Evolutionary conservation across 768 basidiomycete genomes (phyloP), one percentile per base, ranked within the genome.

Genomic region (Lentinula boryana): DNA sequence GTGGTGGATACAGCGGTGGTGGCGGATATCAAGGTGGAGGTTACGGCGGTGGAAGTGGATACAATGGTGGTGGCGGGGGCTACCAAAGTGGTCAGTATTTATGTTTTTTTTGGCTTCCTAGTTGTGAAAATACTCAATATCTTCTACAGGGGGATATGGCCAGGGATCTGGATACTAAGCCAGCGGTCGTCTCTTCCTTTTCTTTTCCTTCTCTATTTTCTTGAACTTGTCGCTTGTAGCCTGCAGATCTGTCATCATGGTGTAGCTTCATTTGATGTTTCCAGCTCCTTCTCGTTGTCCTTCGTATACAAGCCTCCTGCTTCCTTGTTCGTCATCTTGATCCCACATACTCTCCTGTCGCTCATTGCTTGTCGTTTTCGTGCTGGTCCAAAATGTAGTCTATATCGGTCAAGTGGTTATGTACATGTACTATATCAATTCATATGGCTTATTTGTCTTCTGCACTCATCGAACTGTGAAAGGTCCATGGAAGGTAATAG

Each of bases 61-160:
- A 64, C 54, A 62, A 64, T 2, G 73, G 63, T 50, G 62, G 60
- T 15, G 60, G 60, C 12, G 62, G 75, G 40, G 68, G 70, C 61
- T 69, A 67, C 40, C 71, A 75, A 53, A 71, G 72, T 21, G 71
- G 76, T 70, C 23, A 54, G 55, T 31, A 38, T 38, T 4, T 23
- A 23, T 23, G 36, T 18, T 52, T 62, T 36, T 9, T 3, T 57
- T 10, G 1, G 5, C 50, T n/a, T 23, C 9, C 21, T 12, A 10
- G 46, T 3, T 27, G 3, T 8, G 6, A 23, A 10, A 18, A 48
- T 35, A 9, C 50, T 38, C 9, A 35, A n/a, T 10, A 9, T 15
- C 6, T 16, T 13, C 23, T 27, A 27, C 27, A 27, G 21, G 4
- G 40, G 53, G 53, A 2, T 55, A 55, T 60, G 66, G 44, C 41